phyloP scores from a whole-genome alignment of 139 green algal genomes.

The Auxenochlorella protothecoides region DNA sequence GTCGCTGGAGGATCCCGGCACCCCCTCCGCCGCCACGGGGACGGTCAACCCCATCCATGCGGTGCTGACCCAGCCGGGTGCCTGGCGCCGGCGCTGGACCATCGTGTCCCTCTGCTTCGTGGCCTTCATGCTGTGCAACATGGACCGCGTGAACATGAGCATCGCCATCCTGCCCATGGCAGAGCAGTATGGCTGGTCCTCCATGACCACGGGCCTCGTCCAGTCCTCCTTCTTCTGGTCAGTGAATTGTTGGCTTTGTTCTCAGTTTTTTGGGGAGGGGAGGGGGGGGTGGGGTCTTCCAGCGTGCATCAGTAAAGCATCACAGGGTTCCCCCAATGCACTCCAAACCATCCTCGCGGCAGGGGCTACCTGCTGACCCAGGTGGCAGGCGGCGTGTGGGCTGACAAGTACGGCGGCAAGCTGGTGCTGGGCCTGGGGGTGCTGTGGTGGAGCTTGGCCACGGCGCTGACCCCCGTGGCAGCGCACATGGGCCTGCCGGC shows the following conservation, averaged over 20 bases:
- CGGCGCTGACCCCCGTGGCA: constrained; percentile 79
- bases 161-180: constrained; percentile 95
- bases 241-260: background rate
- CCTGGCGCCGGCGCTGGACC: constrained; percentile 64
- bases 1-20: no score
- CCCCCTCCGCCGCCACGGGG: no score
- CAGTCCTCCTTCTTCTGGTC: constrained; percentile 97
- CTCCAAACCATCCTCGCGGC: background rate
- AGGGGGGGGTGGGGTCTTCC: no score
- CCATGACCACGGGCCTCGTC: constrained; percentile 81
- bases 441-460: constrained; percentile 90
- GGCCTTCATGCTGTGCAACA: constrained; percentile 93
- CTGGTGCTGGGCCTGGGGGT: constrained; percentile 88
- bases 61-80: background rate
- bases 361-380: constrained; percentile 66
- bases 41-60: no score
- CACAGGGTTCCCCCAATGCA: no score
- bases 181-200: constrained; percentile 72
- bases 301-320: no score
- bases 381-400: constrained; percentile 83
- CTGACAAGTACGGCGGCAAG: constrained; percentile 88
- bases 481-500: constrained; percentile 62
- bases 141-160: constrained; percentile 95
- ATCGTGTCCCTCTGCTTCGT: constrained; percentile 81
- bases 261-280: background rate